phyloP scores from a whole-genome alignment of 2,329 filamentous ascomycete genomes.

The Colletotrichum chlorophyti region DNA sequence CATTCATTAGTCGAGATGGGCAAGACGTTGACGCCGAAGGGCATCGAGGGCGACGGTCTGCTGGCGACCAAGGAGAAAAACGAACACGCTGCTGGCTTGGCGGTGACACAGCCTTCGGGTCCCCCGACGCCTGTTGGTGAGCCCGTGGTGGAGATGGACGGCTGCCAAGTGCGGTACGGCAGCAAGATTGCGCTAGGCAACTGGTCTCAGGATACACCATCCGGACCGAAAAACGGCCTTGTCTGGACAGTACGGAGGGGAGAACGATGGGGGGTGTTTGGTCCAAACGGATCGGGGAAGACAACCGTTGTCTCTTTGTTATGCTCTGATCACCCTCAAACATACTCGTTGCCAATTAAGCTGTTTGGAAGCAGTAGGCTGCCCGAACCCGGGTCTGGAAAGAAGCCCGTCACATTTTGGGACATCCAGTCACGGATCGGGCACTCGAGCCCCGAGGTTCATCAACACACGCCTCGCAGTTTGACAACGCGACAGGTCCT shows the following conservation, averaged over 20 bases:
- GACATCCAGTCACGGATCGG: conserved; percentile 90
- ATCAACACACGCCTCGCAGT: conserved; percentile 86
- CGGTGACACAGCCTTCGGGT: conserved; percentile 5
- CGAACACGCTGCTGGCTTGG: conserved; percentile 3
- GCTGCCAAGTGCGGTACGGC: conserved; percentile 83
- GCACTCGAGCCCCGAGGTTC: conserved; percentile 92
- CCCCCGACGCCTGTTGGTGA: conserved; percentile 60
- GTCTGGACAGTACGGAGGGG: conserved; percentile 85
- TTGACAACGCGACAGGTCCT: conserved; percentile 77
- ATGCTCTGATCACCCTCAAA: conserved; percentile 94
- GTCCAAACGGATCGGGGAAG: conserved; percentile 93
- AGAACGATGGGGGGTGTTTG: conserved; percentile 91
- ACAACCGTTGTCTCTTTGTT: conserved; percentile 93
- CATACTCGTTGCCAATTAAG: conserved; percentile 86
- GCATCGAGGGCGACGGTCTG: conserved; percentile 45
- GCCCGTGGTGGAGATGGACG: conserved; percentile 84
- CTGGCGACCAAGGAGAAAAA: conserved; percentile 36
- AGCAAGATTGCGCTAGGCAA: conserved; percentile 79
- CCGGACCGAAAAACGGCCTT: conserved; percentile 67
- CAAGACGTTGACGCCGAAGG: conserved; percentile 48
- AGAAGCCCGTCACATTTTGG: conserved; percentile 84
- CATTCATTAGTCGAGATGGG: conserved; percentile 59
- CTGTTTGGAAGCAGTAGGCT: conserved; percentile 85
- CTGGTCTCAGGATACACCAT: conserved; percentile 69
- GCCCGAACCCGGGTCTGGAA: conserved; percentile 70